Evolutionary conservation across 2,329 filamentous ascomycete genomes (phyloP), one percentile per base, ranked within the genome.

Genomic region (Didymella pomorum): DNA sequence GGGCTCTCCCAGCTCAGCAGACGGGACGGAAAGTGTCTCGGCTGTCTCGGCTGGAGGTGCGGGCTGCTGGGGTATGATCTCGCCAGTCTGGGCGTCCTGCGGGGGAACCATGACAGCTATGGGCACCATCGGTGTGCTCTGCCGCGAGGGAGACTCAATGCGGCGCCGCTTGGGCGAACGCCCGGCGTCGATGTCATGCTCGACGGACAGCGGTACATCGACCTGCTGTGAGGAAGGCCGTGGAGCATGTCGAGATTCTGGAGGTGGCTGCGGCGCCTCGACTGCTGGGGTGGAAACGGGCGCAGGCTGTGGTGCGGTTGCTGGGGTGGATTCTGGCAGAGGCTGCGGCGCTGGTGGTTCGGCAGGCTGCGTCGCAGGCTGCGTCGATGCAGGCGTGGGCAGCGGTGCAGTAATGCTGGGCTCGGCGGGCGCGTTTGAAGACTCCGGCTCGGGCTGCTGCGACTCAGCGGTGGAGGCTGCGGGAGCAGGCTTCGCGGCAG

Each of bases 351-450:
- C 28, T 29, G 8, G 28, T 29, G 23, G 23, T 7, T 25, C 23
- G 28, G 3, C 28, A 29, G 5, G 28, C 29, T 18, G 39, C 2
- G 31, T 35, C 31, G 31, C 29, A 31, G 29, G 29, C 47, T 74
- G 73, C 12, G 70, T 71, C 31, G 70, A 52, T 21, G 51, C 56
- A 14, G 69, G 69, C 20, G 71, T 70, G 41, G 71, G 69, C 11
- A 70, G 52, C 44, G 67, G 67, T 26, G 65, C 50, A 29, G 51
- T 18, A 21, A 54, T 42, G 18, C n/a, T 4, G n/a, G 35, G 18
- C 35, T 39, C 35, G 9, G 35, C n/a, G 18, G 35, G 35, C 35
- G n/a, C 28, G 11, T 14, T 33, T 5, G 48, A 58, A 33, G 57
- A 60, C n/a, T 47, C 44, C 29, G 52, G 35, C n/a, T 39, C n/a